Evolutionary conservation across 2,329 filamentous ascomycete species (phyloP), one percentile per base, ranked within the genome.

Genomic region (Lecanicillium sp.): DNA sequence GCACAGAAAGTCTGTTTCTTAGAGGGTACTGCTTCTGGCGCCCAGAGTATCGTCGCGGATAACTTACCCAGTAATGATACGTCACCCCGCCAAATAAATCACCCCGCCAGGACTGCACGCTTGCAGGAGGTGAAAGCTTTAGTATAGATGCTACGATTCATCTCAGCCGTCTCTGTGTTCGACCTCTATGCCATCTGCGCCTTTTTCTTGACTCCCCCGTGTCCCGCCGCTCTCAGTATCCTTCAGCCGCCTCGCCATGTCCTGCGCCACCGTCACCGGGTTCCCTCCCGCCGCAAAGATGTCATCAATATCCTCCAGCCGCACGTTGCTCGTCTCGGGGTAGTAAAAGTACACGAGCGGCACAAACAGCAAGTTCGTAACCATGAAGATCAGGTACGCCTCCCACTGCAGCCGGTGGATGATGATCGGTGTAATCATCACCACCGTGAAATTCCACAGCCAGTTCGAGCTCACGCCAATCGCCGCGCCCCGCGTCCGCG

Each of bases 341-440:
- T 74, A 77, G 55, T 72, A 67, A 48, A 69, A 65, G 55, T 69
- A 73, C 2, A 71, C 58, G 5, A 70, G 56, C 0, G 69, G 70
- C 1, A 72, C 58, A 40, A 71, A 72, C 10, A 56, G 54, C 19
- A 74, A 64, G 53, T 77, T 75, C 9, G 72, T 63, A 20, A 60
- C 63, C 62, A 72, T 73, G 59, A 76, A 78, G 53, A 77, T 75
- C 3, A 78, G 60, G 52, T 78, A 78, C 0, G 69, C 70, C 53
- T 72, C 71, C 72, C 72, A 78, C 21, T 66, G 55, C 1, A 79
- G 60, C 5, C 65, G 67, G 40, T 67, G 66, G 50, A 78, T 68
- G 2, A 74, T 61, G 1, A 69, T 67, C 0, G 74, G 73, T 0
- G 74, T 78, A 15, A 78, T 71, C 71, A 75, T 74, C 3, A 76